Base-by-base conservation (phyloP, 106 monocot genomes). In the Acorus calamus region DNA sequence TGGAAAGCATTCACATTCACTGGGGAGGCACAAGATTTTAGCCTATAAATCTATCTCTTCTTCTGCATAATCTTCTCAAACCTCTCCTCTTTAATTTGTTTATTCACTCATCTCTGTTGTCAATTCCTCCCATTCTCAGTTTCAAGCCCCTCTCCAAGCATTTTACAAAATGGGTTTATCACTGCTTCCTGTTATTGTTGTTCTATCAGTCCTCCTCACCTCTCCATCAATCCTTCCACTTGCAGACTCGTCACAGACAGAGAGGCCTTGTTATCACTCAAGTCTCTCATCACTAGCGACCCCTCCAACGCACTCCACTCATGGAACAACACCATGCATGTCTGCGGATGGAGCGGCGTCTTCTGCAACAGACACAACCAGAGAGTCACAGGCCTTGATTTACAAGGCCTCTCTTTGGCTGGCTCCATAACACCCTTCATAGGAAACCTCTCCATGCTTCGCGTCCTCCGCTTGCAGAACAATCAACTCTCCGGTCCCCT, bases 301-400 rank as follows among this genome's bases (percentile, higher is more conserved):
- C 79, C 79, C 9, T 63, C 79, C 4, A 52, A 53, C 9, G 8
- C 64, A 9, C 73, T 79, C 0, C 69, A 53, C 4, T 69, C 79
- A 8, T 79, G 79, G 79, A 74, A 74, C 13, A 43, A 65, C 1
- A 69, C 53, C 73, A 60, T 74, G 12, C 3, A 48, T n/a, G 14
- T 78, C 5, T 79, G 79, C 59, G 55, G 12, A 64, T 79, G 79
- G 79, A 48, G 43, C 0, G 59, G 73, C 50, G 69, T 79, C 45
- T 51, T 46, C 45, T 79, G 79, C 44, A 44, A 69, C 57, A 44
- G 13, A 43, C 42, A 7, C 50, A 4, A 47, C 1, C 4, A 52
- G 8, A 48, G 68, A 55, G 73, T 79, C 58, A 59, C 68, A 3
- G 45, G 49, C 3, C 49, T 79, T 7, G 57, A 79, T 56, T 64